A percentile compares a stretch with the other conserved stretches of the same genome.
Conservation (phyloP, 169 alveolate genomes). For the Eimeria acervulina region DNA sequence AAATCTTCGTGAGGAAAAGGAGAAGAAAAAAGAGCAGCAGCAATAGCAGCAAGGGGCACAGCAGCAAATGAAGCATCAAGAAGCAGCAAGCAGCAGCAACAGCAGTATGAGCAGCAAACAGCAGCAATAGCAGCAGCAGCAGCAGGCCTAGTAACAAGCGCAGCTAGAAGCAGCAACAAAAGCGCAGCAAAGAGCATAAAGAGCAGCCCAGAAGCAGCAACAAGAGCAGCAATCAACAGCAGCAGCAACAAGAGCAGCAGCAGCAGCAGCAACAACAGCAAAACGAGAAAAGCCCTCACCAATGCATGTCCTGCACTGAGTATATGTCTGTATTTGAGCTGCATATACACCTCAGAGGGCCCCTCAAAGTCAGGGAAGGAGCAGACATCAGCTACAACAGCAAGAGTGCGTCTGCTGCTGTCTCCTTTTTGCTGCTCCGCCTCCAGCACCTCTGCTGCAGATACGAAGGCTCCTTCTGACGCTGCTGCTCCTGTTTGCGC, state of each 20-base stretch:
- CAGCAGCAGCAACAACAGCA: not conserved
- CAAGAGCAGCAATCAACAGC: not conserved
- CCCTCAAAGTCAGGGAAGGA: not conserved
- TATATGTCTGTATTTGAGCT: constrained; percentile 12
- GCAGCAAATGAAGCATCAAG: too few relatives aligned
- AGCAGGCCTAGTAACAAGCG: too few relatives aligned
- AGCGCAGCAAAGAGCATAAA: not conserved
- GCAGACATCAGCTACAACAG: not conserved
- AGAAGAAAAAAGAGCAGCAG: too few relatives aligned
- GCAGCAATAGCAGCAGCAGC: constrained; percentile 43
- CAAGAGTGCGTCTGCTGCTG: not conserved
- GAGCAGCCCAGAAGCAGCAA: not conserved
- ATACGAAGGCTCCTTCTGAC: not conserved
- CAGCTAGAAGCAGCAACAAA: not conserved
- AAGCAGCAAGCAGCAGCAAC: constrained; percentile 3
- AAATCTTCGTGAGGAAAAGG: too few relatives aligned
- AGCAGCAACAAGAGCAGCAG: not conserved
- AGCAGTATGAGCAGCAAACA: too few relatives aligned
- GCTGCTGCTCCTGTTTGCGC: not conserved
- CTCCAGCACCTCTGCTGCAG: constrained; percentile 34
- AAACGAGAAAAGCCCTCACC: not conserved
- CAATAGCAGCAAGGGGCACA: not conserved
- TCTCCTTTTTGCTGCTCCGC: constrained; percentile 13
- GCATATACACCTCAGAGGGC: constrained; percentile 41
- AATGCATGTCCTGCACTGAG: not conserved